phyloP scores from a whole-genome alignment of 495 filamentous ascomycete genomes.

The Penicillium coffeae region DNA sequence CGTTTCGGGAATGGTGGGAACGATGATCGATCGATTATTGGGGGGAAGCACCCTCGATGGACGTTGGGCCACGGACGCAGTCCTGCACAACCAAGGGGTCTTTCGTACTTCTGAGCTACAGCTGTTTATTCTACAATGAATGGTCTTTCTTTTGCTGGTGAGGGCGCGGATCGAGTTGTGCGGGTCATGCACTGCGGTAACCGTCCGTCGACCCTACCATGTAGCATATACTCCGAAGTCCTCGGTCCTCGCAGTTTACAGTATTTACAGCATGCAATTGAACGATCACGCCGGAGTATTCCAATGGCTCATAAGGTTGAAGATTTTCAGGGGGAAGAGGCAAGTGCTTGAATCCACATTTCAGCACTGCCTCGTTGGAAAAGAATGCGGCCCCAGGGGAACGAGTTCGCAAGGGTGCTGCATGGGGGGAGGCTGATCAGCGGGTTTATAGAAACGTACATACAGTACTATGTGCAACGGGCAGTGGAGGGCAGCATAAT shows the following conservation, averaged over 20 bases:
- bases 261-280: no score
- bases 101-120: no score
- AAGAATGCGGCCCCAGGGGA: conserved; percentile 17
- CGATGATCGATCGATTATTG: conserved; percentile 26
- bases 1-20: conserved; percentile 36
- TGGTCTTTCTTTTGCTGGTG: not conserved
- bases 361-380: conserved; percentile 17
- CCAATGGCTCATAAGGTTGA: not conserved
- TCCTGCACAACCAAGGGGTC: no score
- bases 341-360: conserved; percentile 12
- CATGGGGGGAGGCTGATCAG: not conserved
- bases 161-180: conserved; percentile 5
- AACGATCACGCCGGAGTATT: not conserved
- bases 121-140: no score
- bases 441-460: not conserved
- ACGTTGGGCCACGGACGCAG: no score
- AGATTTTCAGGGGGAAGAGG: not conserved
- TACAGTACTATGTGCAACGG: no score
- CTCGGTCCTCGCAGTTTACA: no score
- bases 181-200: conserved; percentile 12
- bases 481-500: no score
- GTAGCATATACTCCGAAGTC: not conserved
- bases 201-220: not conserved
- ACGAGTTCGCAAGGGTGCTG: conserved; percentile 11
- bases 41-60: not conserved